Base-by-base conservation (phyloP, 1,284 basidiomycete species). In the Vanrija humicola region DNA sequence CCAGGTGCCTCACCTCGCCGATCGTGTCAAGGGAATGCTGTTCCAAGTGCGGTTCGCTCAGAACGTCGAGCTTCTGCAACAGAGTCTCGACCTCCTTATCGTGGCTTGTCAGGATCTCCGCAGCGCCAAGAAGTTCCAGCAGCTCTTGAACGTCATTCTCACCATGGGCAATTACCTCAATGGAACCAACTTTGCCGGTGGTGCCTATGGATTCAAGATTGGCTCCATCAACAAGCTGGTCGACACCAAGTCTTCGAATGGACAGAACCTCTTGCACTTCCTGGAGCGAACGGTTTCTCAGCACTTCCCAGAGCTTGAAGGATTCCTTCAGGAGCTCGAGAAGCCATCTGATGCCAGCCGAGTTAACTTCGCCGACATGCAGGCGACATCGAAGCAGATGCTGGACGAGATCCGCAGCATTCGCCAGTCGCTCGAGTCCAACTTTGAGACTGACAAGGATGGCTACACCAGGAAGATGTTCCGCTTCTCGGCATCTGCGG, bases 201-300 rank as follows among this genome's bases (percentile, higher is more conserved):
- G 94, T 26, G 96, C 96, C 0, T 96, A 92, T 68, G 95, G 95
- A 54, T 98, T 98, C 84, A 87, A 90, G 69, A 87, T 98, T 58
- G 92, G 90, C 76, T 96, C 92, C 75, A 96, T 98, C 78, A 98
- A 98, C 80, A 94, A 94, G 90, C 82, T 98, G 49, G 95, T 98
- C 43, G 96, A 98, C 69, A 98, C 95, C 3, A 98, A 98, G 77
- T 96, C 94, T 3, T 82, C 90, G 54, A 87, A 94, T 71, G 89
- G 92, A 59, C 90, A 89, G 18, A 98, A 95, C 0, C 81, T 98
- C 42, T 80, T 98, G 8, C 95, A 98, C 75, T 98, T 98, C 80
- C 78, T 98, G 50, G 94, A 98, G 71, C 82, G 87, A 50, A 95
- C 91, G 0, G 86, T 98, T 6, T 81, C 85, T 10, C 88, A 87